These are phyloP conservation scores for Oenanthe javanica DNA, from an alignment of 140 eudicot species.

Conservation along the genomic window DNA sequence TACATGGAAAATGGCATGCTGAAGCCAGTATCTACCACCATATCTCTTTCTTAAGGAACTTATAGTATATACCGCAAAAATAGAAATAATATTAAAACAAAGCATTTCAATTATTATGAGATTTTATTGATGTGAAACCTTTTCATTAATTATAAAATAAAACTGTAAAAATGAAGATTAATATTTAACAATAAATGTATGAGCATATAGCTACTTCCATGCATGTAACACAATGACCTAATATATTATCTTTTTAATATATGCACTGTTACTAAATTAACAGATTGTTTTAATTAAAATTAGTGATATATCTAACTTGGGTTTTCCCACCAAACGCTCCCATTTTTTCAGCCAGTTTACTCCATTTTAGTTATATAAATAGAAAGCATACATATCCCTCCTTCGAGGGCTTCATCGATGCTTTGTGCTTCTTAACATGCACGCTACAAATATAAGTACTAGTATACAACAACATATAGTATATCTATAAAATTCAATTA, in stretches of 20 bases:
- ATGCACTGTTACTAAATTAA: neutral
- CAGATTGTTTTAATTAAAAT: neutral
- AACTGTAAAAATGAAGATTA: neutral
- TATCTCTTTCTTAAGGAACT: neutral
- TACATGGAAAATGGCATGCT: neutral
- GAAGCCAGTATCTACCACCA: neutral
- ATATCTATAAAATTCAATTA: neutral
- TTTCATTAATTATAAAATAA: neutral
- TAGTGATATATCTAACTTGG: neutral
- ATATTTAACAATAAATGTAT: neutral
- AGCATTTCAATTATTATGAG: neutral
- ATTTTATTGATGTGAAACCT: neutral
- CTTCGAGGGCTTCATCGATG: neutral
- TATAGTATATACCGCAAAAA: neutral
- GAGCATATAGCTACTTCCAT: neutral
- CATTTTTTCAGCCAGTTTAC: neutral
- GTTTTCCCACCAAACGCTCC: neutral
- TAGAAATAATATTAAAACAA: neutral
- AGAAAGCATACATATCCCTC: neutral
- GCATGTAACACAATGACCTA: neutral
- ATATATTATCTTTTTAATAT: neutral
- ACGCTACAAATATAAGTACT: neutral
- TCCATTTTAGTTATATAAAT: neutral
- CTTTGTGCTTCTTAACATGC: neutral
- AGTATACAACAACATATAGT: neutral